phyloP scores from a whole-genome alignment of 139 green algal species.

The Coelastrella sp. region DNA sequence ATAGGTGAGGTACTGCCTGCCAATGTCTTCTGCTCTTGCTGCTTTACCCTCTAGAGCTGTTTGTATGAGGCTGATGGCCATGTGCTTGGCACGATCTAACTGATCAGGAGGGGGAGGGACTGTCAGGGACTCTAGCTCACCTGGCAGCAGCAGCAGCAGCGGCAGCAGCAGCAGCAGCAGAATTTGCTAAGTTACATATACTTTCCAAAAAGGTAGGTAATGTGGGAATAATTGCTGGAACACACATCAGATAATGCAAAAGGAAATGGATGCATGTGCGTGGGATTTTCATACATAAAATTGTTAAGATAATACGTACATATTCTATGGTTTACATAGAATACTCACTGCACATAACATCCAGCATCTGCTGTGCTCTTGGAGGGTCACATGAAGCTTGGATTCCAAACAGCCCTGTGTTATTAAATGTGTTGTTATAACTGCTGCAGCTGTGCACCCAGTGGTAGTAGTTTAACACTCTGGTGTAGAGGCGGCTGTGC shows the following conservation, averaged over 20 bases:
- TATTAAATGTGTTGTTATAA: conserved; percentile 92
- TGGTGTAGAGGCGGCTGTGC: conserved; percentile 95
- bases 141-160: conserved; percentile 1
- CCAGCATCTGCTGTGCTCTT: conserved; percentile 60
- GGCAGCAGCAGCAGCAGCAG: neutral
- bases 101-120: conserved; percentile 62
- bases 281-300: too few species aligned
- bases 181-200: neutral
- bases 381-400: conserved; percentile 60
- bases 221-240: too few species aligned
- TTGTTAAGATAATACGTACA: too few species aligned
- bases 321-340: too few species aligned
- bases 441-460: conserved; percentile 89
- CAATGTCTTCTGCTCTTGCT: conserved; percentile 96
- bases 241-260: neutral
- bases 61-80: conserved; percentile 80
- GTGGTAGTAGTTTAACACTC: conserved; percentile 87
- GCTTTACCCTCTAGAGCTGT: conserved; percentile 95
- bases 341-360: too few species aligned
- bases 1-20: conserved; percentile 95
- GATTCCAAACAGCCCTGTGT: conserved; percentile 91
- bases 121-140: conserved; percentile 59
- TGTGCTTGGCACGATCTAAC: conserved; percentile 91
- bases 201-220: neutral
- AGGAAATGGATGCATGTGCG: too few species aligned